Conservation (phyloP, 2,329 filamentous ascomycete genomes). For the Parascedosporium putredinis region DNA sequence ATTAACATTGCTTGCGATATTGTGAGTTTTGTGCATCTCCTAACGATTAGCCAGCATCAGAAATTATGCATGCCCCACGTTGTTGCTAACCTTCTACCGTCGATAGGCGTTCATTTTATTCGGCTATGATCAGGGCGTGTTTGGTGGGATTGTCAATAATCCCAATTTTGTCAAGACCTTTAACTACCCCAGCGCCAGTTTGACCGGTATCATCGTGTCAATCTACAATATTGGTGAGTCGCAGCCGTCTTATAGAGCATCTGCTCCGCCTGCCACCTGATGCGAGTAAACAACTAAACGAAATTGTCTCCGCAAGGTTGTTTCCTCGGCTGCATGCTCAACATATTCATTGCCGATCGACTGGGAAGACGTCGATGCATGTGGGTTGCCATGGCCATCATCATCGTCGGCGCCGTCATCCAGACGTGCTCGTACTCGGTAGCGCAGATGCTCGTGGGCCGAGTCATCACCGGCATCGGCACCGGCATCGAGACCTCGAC, state of each 20-base stretch:
- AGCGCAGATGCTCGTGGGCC: constrained; percentile 41
- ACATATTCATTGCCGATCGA: constrained; percentile 43
- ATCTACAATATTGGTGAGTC: constrained; percentile 13
- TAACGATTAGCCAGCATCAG: neutral
- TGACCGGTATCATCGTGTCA: constrained; percentile 29
- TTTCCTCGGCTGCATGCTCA: constrained; percentile 5
- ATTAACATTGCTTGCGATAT: neutral
- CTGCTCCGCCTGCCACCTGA: too few relatives aligned
- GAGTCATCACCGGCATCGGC: constrained; percentile 44
- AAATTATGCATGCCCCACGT: too few relatives aligned
- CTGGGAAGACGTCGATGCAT: constrained; percentile 51
- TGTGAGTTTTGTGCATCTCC: neutral
- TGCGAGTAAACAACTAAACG: too few relatives aligned
- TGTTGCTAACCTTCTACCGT: neutral
- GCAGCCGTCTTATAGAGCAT: constrained; percentile 27
- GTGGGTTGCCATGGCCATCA: constrained; percentile 47
- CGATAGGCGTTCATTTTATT: constrained; percentile 38
- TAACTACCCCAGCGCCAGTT: constrained; percentile 22
- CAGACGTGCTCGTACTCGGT: constrained; percentile 45
- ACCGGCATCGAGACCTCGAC: constrained; percentile 44
- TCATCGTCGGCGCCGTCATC: constrained; percentile 44
- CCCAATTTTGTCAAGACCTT: constrained; percentile 9
- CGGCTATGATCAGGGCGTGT: constrained; percentile 45
- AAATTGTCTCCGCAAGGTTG: too few relatives aligned
- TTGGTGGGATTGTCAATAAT: constrained; percentile 40